phyloP scores from a whole-genome alignment of 768 basidiomycete species.

The Leccinellum rugosiceps region DNA sequence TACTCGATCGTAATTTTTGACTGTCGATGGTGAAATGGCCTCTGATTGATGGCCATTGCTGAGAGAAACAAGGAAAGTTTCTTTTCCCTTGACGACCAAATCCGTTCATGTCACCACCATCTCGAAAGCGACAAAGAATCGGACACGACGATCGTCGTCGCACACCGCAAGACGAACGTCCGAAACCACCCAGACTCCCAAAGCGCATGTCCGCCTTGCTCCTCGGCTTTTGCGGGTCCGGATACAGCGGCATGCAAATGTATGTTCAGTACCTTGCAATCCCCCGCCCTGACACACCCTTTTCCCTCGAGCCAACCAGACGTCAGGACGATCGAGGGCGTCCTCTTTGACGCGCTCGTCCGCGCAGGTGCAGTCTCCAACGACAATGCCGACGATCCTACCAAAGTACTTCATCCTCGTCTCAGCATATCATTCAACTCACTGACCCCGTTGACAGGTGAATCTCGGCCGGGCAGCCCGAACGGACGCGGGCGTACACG shows the following conservation, averaged over 20 bases:
- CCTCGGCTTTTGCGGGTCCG: slow-evolving; percentile 89
- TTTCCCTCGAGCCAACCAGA: slow-evolving; percentile 53
- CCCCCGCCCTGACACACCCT: background rate
- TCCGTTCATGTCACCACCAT: background rate
- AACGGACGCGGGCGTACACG: slow-evolving; percentile 97
- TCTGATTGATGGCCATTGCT: slow-evolving; percentile 39
- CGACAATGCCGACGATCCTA: slow-evolving; percentile 89
- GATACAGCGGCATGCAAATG: slow-evolving; percentile 97
- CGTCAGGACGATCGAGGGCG: slow-evolving; percentile 83
- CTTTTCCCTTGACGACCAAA: background rate
- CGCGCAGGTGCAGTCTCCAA: slow-evolving; percentile 90
- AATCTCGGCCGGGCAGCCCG: slow-evolving; percentile 84
- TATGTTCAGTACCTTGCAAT: slow-evolving; percentile 40
- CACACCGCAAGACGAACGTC: background rate
- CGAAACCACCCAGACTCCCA: slow-evolving; percentile 60
- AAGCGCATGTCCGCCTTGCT: slow-evolving; percentile 84
- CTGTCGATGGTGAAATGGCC: slow-evolving; percentile 41
- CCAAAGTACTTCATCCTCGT: slow-evolving; percentile 57
- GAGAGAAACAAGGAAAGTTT: background rate
- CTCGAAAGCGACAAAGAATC: slow-evolving; percentile 13
- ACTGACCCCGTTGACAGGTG: slow-evolving; percentile 48
- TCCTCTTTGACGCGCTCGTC: slow-evolving; percentile 83
- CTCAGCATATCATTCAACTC: background rate
- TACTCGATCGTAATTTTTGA: slow-evolving; percentile 75
- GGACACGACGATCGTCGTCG: slow-evolving; percentile 1